Evolutionary conservation across 208 protist species (phyloP).

Genomic region (Trypanosoma rangeli): DNA sequence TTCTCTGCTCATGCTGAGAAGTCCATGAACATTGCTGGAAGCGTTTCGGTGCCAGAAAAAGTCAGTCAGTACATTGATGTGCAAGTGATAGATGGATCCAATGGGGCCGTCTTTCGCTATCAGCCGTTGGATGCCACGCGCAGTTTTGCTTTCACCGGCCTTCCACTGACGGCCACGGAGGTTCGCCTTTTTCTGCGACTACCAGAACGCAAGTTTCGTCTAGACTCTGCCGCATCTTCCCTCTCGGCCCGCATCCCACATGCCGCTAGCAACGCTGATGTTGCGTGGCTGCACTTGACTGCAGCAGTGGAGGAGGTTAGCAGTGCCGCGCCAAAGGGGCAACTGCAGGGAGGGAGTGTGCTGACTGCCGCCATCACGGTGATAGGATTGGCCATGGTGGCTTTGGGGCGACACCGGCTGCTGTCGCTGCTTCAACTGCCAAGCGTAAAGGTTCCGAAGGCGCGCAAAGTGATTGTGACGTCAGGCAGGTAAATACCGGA

Average conservation of each 20-base stretch:
- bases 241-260: constrained; percentile 34
- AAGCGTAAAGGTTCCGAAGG: constrained; percentile 43
- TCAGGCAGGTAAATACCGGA: constrained; percentile 1
- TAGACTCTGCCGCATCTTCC: constrained; percentile 39
- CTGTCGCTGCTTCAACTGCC: constrained; percentile 38
- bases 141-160: constrained; percentile 63
- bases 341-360: constrained; percentile 27
- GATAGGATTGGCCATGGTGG: constrained; percentile 28
- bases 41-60: constrained; percentile 41
- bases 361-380: constrained; percentile 24
- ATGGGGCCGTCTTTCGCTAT: constrained; percentile 55
- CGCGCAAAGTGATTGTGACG: constrained; percentile 41
- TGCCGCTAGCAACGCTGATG: not conserved
- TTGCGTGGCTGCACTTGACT: constrained; percentile 41
- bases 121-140: constrained; percentile 49
- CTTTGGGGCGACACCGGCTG: constrained; percentile 37
- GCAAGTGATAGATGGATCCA: constrained; percentile 54
- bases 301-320: constrained; percentile 17
- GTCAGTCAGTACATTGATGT: constrained; percentile 57
- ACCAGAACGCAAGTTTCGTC: constrained; percentile 36
- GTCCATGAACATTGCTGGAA: constrained; percentile 43
- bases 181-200: constrained; percentile 52
- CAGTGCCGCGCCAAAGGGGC: not conserved
- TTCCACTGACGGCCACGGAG: constrained; percentile 36
- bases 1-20: not conserved